Evolutionary conservation across 345 rosid genomes (phyloP).

Genomic region (Euclidium syriacum): DNA sequence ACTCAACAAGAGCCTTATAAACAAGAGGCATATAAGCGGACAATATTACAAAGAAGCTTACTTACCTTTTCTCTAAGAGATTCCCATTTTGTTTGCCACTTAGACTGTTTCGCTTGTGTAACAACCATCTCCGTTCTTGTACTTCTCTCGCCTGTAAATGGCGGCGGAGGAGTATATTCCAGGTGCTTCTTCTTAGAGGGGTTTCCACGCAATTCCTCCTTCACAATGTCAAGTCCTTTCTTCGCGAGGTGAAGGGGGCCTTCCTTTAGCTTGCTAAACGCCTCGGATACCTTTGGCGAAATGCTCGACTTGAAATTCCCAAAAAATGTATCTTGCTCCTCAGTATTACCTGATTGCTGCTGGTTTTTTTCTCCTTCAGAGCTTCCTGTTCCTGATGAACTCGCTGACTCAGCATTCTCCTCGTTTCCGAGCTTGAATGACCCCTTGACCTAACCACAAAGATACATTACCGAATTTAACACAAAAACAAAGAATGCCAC

Average conservation of each 20-base stretch:
- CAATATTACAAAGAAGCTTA: background rate
- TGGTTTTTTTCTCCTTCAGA: conserved; percentile 42
- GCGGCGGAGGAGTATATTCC: conserved; percentile 61
- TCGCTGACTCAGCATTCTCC: conserved; percentile 41
- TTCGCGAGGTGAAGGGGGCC: conserved; percentile 66
- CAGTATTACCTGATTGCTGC: conserved; percentile 41
- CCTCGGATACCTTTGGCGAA: conserved; percentile 56
- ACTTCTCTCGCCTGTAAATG: conserved; percentile 71
- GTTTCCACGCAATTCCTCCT: conserved; percentile 72
- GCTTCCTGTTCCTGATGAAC: conserved; percentile 40
- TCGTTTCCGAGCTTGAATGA: conserved; percentile 50
- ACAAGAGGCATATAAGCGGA: background rate
- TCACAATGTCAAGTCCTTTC: conserved; percentile 83
- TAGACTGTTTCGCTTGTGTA: conserved; percentile 55
- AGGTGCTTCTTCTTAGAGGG: conserved; percentile 73
- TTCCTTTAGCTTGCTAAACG: conserved; percentile 62
- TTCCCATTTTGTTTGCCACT: conserved; percentile 78
- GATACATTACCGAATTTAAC: background rate
- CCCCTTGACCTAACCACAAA: conserved; percentile 64
- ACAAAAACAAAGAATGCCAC: background rate
- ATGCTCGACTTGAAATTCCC: conserved; percentile 58
- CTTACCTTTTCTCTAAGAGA: conserved; percentile 57
- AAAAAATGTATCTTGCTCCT: conserved; percentile 52
- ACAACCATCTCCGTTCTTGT: conserved; percentile 69
- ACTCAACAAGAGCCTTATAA: conserved; percentile 5